Percentiles rank a stretch among this genome's conserved stretches.
Evolutionary conservation across 306 rosid genomes (phyloP).

Genomic region (Begonia peltatifolia): DNA sequence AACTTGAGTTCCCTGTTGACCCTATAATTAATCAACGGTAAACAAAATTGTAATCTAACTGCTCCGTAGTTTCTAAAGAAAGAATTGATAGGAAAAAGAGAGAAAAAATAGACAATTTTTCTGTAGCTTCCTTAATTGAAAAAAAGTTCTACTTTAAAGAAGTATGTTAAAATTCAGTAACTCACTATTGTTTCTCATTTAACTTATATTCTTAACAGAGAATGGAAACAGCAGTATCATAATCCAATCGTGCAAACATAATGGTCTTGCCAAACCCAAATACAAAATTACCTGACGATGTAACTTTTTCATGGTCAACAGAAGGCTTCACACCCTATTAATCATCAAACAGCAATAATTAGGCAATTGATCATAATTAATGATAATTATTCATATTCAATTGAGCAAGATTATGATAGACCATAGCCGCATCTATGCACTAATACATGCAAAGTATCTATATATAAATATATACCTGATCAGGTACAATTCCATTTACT

Average conservation of each 20-base stretch:
- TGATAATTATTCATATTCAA: too few species aligned
- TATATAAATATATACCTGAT: constrained; percentile 28
- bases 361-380: neutral
- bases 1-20: neutral
- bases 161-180: too few species aligned
- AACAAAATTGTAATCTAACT: neutral
- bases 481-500: constrained; percentile 64
- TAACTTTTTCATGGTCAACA: constrained; percentile 15
- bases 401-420: too few species aligned
- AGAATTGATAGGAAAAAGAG: too few species aligned
- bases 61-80: too few species aligned
- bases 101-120: too few species aligned
- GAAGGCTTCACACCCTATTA: constrained; percentile 22
- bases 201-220: too few species aligned
- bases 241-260: neutral
- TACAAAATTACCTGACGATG: constrained; percentile 19
- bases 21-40: constrained; percentile 9
- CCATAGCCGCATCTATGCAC: too few species aligned
- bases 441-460: neutral
- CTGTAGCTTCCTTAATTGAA: too few species aligned
- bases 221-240: too few species aligned
- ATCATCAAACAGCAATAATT: constrained; percentile 4
- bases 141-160: too few species aligned
- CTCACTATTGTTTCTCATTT: too few species aligned
- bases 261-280: neutral